phyloP scores from a whole-genome alignment of 2,329 filamentous ascomycete genomes.

The Colletotrichum cordylinicola region DNA sequence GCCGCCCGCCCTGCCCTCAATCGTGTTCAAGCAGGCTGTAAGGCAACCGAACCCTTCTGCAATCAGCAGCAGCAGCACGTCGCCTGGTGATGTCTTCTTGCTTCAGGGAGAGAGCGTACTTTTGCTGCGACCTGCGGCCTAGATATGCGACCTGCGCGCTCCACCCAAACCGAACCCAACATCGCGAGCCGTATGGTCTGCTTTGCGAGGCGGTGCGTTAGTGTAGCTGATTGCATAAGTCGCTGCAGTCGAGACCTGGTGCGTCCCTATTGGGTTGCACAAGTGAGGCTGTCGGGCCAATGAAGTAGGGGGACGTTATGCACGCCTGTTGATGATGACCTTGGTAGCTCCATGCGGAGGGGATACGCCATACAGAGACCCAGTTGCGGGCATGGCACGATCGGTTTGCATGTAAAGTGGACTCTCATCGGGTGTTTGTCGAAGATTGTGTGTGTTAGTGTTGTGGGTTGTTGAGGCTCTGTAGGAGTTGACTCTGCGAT shows the following conservation, averaged over 20 bases:
- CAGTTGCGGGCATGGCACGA: neutral
- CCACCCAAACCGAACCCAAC: neutral
- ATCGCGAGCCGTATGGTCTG: neutral
- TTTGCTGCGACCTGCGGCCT: neutral
- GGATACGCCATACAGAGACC: neutral
- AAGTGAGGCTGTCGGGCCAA: neutral
- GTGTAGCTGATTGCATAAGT: neutral
- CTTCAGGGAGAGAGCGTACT: neutral
- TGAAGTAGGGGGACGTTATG: neutral
- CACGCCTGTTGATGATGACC: neutral
- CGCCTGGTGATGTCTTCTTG: neutral
- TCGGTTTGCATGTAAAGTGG: neutral
- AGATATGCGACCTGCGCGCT: neutral
- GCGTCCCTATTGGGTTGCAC: neutral
- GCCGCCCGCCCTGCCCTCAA: neutral
- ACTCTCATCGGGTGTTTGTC: neutral
- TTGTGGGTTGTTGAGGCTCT: neutral
- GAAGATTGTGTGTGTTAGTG: neutral
- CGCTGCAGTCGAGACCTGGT: neutral
- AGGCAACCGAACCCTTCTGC: neutral
- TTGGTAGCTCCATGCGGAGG: neutral
- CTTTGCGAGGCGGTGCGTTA: neutral
- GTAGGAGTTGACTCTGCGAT: accelerated
- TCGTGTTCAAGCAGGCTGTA: neutral
- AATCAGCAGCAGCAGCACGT: neutral